Evolutionary conservation across 2,329 filamentous ascomycete genomes (phyloP), one percentile per base, ranked within the genome.

Genomic region (Chaetomiaceae sp.): DNA sequence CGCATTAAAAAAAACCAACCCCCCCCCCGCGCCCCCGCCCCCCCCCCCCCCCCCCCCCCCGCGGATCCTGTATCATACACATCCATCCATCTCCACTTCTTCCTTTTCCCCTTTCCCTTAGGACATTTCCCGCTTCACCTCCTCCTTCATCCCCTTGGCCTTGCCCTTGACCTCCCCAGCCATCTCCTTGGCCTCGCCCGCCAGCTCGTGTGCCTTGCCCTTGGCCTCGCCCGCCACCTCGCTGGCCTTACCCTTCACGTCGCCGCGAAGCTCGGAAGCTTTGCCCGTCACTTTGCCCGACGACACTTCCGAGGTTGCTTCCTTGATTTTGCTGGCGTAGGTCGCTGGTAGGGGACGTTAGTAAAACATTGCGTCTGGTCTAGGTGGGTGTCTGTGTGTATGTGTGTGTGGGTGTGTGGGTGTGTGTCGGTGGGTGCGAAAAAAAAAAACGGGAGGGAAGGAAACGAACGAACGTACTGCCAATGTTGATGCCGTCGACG

Each of bases 401-500:
- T 30, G 25, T 3, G 14, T 20, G 14, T 40, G 18, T 8, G 21
- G 6, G 41, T 23, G n/a, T n/a, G n/a, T n/a, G 25, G 30, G n/a
- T 13, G 18, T 10, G 36, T 6, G 42, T 21, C 18, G 3, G 27
- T 32, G 5, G 7, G 23, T n/a, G 11, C 11, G 21, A 16, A 25
- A 27, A 1, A 13, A 25, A 14, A 16, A 8, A 25, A 9, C 10
- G 13, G 23, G 30, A 6, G 10, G 29, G 32, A 21, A 7, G 33
- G 25, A 14, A 46, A 23, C 9, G 18, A 18, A 18, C 18, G 29
- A 32, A 34, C 27, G 6, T 23, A 84, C 83, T 67, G 44, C 77
- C 76, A 42, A 73, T 70, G 60, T 86, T 74, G 64, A 86, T 82
- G 14, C 80, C 81, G 34, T 81, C 78, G 25, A 84, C 78, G 16